These are phyloP conservation scores for Drechslera avenae DNA, from an alignment of 2,329 filamentous ascomycete species.

Conservation along the genomic window DNA sequence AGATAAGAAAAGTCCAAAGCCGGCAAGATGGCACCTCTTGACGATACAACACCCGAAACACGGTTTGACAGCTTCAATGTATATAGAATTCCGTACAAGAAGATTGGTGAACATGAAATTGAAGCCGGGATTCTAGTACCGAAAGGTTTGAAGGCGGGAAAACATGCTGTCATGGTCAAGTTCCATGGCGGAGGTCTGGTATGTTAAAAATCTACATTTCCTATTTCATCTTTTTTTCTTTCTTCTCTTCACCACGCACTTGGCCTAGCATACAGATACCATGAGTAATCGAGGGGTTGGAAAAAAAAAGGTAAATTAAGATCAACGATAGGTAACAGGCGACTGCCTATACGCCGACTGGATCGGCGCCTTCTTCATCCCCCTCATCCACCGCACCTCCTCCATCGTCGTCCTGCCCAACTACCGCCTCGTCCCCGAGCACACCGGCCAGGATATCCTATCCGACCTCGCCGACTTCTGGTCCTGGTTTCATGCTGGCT, in stretches of 20 bases:
- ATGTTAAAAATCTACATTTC: constrained; percentile 1
- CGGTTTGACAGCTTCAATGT: constrained; percentile 49
- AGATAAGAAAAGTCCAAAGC: too few relatives aligned
- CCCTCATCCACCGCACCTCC: constrained; percentile 46
- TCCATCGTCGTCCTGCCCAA: constrained; percentile 57
- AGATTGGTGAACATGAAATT: constrained; percentile 46
- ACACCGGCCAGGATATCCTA: constrained; percentile 54
- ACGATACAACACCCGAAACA: constrained; percentile 23
- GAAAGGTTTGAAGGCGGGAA: constrained; percentile 40
- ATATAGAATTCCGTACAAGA: constrained; percentile 51
- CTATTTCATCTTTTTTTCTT: not conserved
- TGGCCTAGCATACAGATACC: too few relatives aligned
- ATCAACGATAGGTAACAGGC: constrained; percentile 27
- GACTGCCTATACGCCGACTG: constrained; percentile 37
- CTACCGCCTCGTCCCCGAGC: constrained; percentile 60
- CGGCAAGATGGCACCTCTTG: too few relatives aligned
- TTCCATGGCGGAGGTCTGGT: constrained; percentile 55
- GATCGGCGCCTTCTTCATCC: constrained; percentile 43
- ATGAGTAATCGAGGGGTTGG: too few relatives aligned
- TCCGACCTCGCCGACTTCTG: constrained; percentile 57
- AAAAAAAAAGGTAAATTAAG: not conserved
- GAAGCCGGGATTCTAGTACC: constrained; percentile 49
- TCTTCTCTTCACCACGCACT: too few relatives aligned
- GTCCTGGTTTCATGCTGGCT: constrained; percentile 48
- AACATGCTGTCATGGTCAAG: constrained; percentile 50